Evolutionary conservation across 139 green algal species (phyloP).

Genomic region (Chlorella sorokiniana): DNA sequence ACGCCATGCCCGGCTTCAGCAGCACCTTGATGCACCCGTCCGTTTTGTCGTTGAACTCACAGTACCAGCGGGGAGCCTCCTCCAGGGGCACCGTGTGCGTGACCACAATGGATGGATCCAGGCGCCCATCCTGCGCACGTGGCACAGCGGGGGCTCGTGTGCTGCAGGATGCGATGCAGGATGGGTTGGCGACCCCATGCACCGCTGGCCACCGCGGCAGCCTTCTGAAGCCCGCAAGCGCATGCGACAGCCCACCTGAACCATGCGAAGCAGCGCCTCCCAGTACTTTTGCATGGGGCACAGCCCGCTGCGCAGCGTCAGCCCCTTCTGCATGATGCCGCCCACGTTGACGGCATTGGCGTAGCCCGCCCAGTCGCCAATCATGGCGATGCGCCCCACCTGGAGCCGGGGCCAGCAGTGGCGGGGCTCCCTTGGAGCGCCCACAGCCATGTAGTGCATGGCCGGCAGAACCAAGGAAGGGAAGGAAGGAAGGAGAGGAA

Average conservation of each 20-base stretch:
- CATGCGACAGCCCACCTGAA: conserved; percentile 20
- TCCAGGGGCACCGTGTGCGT: conserved; percentile 48
- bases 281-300: conserved; percentile 60
- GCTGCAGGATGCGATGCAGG: no score
- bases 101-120: conserved; percentile 66
- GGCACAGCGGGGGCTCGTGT: neutral
- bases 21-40: conserved; percentile 12
- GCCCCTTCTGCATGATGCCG: conserved; percentile 78
- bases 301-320: conserved; percentile 32
- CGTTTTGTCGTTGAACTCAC: conserved; percentile 80
- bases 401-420: neutral
- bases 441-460: neutral
- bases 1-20: no score
- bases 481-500: neutral
- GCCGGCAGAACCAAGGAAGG: neutral
- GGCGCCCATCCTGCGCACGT: conserved; percentile 18
- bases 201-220: no score
- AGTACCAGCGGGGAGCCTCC: conserved; percentile 58
- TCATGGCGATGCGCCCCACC: conserved; percentile 39
- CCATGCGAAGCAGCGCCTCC: conserved; percentile 53
- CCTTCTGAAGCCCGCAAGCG: no score
- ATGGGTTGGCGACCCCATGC: no score
- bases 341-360: conserved; percentile 75
- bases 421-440: neutral
- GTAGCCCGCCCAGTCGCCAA: conserved; percentile 59